Percentiles rank a stretch among this genome's conserved stretches.
phyloP scores from a whole-genome alignment of 192 early-diverging fungal genomes.

The Phlyctochytrium planicorne region DNA sequence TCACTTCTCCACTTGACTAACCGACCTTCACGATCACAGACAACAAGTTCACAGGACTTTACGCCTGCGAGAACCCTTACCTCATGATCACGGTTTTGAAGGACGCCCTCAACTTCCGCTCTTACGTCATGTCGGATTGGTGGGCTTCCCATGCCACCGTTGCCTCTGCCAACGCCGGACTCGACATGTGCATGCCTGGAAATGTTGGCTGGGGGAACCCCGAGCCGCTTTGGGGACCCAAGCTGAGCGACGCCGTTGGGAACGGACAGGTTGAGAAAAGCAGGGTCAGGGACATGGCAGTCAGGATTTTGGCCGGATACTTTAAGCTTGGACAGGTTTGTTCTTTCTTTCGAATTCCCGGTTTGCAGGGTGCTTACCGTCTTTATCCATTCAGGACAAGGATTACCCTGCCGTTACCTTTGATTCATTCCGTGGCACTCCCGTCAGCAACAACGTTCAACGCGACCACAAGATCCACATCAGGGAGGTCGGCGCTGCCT shows the following conservation, averaged over 20 bases:
- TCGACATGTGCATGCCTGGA: conserved; percentile 26
- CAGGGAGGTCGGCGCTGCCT: conserved; percentile 47
- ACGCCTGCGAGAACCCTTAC: conserved; percentile 54
- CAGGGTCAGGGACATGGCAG: conserved; percentile 45
- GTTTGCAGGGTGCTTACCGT: no score
- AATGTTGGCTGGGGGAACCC: not conserved
- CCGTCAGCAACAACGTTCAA: conserved; percentile 40
- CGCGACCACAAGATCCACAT: conserved; percentile 38
- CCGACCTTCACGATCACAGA: conserved; percentile 29
- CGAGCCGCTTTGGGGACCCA: not conserved
- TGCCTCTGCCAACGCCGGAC: not conserved
- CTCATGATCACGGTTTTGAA: conserved; percentile 31
- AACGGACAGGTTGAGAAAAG: conserved; percentile 17
- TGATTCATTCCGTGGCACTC: conserved; percentile 26
- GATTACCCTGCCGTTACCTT: conserved; percentile 41
- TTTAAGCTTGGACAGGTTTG: conserved; percentile 35
- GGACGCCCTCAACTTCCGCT: conserved; percentile 19
- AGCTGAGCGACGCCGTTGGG: conserved; percentile 8
- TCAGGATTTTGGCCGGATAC: conserved; percentile 31
- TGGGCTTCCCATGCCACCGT: conserved; percentile 37
- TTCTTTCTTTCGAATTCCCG: conserved; percentile 16
- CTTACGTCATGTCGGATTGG: conserved; percentile 59
- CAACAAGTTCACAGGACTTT: conserved; percentile 54
- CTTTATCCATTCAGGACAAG: conserved; percentile 20
- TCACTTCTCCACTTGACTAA: not conserved